phyloP scores from a whole-genome alignment of 805 yeast genomes.

The Candida railenensis region DNA sequence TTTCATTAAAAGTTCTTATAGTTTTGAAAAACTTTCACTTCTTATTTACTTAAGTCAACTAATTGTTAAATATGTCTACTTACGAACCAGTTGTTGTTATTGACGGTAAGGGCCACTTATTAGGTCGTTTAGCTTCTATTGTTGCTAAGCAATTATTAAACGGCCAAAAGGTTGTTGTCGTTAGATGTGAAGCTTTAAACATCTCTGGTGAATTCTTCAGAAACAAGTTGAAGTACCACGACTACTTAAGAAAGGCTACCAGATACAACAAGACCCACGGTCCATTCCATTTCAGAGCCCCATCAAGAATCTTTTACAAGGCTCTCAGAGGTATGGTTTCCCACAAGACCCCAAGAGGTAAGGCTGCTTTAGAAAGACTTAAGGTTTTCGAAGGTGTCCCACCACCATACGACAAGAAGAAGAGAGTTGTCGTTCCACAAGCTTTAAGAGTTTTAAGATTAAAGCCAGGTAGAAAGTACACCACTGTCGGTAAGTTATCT shows the following conservation, averaged over 20 bases:
- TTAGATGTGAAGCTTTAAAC: constrained; percentile 97
- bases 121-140: constrained; percentile 99
- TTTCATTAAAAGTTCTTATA: not conserved
- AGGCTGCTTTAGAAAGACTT: constrained; percentile 98
- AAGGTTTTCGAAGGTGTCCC: constrained; percentile 99
- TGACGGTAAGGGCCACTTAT: constrained; percentile 99
- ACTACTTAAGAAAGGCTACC: constrained; percentile 98
- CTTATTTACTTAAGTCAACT: constrained; percentile 1
- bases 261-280: constrained; percentile 98
- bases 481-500: constrained; percentile 95
- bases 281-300: constrained; percentile 99
- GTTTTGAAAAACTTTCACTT: not conserved
- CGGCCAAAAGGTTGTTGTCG: constrained; percentile 97
- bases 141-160: constrained; percentile 97
- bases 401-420: constrained; percentile 99
- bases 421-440: constrained; percentile 99
- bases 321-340: constrained; percentile 99
- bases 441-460: constrained; percentile 98
- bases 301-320: constrained; percentile 99
- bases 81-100: constrained; percentile 97
- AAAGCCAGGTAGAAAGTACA: constrained; percentile 99
- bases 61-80: constrained; percentile 59
- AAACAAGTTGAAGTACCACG: constrained; percentile 99
- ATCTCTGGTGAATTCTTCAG: constrained; percentile 99
- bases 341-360: constrained; percentile 99